A percentile compares a stretch with the other conserved stretches of the same genome.
Evolutionary conservation across 116 monocot genomes (phyloP).

Genomic region (Thalassia testudinum): DNA sequence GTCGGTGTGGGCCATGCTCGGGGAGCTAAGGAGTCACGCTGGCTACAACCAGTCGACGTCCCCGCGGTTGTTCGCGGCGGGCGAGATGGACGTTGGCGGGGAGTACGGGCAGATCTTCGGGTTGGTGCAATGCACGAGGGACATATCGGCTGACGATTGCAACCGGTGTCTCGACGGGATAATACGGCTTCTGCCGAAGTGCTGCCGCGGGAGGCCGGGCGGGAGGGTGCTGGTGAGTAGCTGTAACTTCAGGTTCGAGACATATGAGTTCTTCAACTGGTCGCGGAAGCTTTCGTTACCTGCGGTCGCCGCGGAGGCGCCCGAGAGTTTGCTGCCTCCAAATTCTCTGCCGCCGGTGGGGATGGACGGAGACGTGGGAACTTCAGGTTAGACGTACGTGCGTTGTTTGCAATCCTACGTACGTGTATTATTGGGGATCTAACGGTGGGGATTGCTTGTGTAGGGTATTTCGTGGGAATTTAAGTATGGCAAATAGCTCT

Average conservation of each 20-base stretch:
- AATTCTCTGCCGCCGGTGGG: too few relatives aligned
- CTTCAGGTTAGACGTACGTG: too few relatives aligned
- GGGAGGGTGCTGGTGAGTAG: background rate
- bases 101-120: conserved; percentile 6
- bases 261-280: background rate
- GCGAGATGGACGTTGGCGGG: background rate
- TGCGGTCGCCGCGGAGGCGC: too few relatives aligned
- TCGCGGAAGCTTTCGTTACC: background rate
- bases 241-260: conserved; percentile 12
- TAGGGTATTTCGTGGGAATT: too few relatives aligned
- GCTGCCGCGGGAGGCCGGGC: background rate
- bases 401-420: too few relatives aligned
- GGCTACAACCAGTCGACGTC: conserved; percentile 4
- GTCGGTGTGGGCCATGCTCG: background rate
- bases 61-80: conserved; percentile 10
- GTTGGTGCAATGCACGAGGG: conserved; percentile 17
- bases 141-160: conserved; percentile 5
- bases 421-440: too few relatives aligned
- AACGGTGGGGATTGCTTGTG: too few relatives aligned
- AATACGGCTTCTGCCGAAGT: background rate
- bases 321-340: too few relatives aligned
- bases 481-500: too few relatives aligned
- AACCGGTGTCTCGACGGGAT: background rate
- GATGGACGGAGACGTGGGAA: too few relatives aligned
- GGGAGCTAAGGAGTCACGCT: background rate